Evolutionary conservation across 306 rosid genomes (phyloP).

Genomic region (Fragaria ananassa): DNA sequence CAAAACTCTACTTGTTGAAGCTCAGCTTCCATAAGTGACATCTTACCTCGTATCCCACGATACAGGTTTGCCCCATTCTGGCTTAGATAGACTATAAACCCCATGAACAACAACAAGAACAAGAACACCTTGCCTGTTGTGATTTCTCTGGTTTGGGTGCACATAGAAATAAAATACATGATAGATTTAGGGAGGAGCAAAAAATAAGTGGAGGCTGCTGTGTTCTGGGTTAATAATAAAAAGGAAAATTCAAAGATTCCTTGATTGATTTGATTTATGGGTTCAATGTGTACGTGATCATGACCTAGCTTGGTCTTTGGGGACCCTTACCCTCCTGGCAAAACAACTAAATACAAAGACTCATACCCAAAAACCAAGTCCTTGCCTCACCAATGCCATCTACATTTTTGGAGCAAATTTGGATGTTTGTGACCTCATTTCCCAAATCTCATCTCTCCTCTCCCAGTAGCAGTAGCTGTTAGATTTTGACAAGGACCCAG

Average conservation of each 20-base stretch:
- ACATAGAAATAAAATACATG: conserved; percentile 25
- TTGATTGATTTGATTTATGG: conserved; percentile 10
- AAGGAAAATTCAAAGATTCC: conserved; percentile 28
- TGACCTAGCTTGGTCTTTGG: conserved; percentile 29
- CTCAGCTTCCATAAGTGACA: not conserved
- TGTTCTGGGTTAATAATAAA: not conserved
- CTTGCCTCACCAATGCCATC: conserved; percentile 48
- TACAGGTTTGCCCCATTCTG: not conserved
- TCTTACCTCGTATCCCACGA: conserved; percentile 8
- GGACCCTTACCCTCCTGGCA: conserved; percentile 36
- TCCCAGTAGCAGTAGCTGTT: conserved; percentile 32
- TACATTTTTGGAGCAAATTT: conserved; percentile 37
- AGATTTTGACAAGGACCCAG: conserved; percentile 54
- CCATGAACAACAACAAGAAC: not conserved
- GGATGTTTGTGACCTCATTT: conserved; percentile 58
- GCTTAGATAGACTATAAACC: conserved; percentile 3
- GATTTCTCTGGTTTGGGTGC: not conserved
- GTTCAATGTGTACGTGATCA: conserved; percentile 25
- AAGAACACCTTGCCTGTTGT: not conserved
- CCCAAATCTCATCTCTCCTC: conserved; percentile 4
- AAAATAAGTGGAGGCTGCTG: not conserved
- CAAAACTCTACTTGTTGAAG: not conserved
- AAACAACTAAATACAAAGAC: conserved; percentile 28
- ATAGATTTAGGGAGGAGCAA: not conserved
- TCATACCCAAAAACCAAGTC: conserved; percentile 34